phyloP scores from a whole-genome alignment of 1,284 basidiomycete genomes.

The Puccinia hordei region DNA sequence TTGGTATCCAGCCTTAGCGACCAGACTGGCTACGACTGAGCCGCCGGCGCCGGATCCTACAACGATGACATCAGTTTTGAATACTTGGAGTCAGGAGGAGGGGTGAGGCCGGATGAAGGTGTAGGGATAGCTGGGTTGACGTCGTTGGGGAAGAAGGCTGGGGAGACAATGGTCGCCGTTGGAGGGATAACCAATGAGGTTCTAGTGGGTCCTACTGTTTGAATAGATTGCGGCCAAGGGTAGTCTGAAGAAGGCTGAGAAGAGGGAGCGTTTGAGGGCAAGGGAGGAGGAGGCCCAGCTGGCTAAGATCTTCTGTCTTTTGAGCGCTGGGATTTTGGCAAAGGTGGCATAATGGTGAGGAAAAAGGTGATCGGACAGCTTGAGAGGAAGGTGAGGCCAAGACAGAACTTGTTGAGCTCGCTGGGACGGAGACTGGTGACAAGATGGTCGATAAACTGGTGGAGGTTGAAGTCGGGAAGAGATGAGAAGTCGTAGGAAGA shows the following conservation, averaged over 20 bases:
- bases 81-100: not conserved
- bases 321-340: not conserved
- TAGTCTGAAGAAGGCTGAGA: slow-evolving; percentile 17
- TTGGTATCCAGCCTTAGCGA: slow-evolving; percentile 59
- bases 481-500: not conserved
- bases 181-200: slow-evolving; percentile 23
- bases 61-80: slow-evolving; percentile 52
- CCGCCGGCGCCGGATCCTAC: slow-evolving; percentile 63
- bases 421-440: not conserved
- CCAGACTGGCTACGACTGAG: slow-evolving; percentile 59
- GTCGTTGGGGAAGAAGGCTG: not conserved
- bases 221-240: slow-evolving; percentile 3
- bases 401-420: not conserved
- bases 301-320: not conserved
- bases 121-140: slow-evolving; percentile 1
- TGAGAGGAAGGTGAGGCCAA: not conserved
- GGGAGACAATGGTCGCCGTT: slow-evolving; percentile 11
- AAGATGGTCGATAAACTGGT: not conserved
- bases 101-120: slow-evolving; percentile 11
- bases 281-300: slow-evolving; percentile 17
- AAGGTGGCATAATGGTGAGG: slow-evolving; percentile 21
- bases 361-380: not conserved
- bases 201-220: not conserved
- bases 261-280: slow-evolving; percentile 15
- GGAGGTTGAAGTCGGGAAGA: slow-evolving; percentile 12